Percentiles rank a stretch among this genome's conserved stretches.
Conservation (phyloP, 176 grass and related monocot species). For the Avena insularis region DNA sequence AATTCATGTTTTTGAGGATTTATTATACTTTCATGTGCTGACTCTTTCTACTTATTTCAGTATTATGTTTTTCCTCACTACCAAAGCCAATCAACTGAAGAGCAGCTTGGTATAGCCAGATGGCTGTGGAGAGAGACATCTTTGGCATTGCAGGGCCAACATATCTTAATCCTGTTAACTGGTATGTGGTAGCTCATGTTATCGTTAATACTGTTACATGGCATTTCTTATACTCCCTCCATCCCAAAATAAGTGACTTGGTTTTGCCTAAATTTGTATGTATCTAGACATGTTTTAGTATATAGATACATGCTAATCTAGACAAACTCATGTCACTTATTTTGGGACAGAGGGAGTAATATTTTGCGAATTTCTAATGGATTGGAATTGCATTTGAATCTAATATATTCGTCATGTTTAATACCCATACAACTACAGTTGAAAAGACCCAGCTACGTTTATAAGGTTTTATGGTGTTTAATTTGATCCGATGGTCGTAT, state of each 20-base stretch:
- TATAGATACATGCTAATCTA: too few species aligned
- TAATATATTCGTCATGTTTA: constrained; percentile 13
- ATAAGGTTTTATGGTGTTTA: constrained; percentile 10
- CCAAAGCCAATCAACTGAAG: constrained; percentile 22
- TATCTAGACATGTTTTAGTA: too few species aligned
- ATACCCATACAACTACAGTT: not conserved
- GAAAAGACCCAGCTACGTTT: not conserved
- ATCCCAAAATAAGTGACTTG: too few species aligned
- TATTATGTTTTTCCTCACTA: constrained; percentile 35
- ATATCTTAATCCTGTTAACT: constrained; percentile 71
- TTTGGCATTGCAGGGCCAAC: constrained; percentile 74
- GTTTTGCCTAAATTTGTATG: too few species aligned
- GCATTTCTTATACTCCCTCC: not conserved
- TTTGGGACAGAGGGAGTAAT: not conserved
- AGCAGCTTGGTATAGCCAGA: constrained; percentile 39
- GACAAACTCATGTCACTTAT: too few species aligned
- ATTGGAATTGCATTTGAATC: constrained; percentile 18
- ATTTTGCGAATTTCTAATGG: not conserved
- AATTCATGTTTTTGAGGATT: not conserved
- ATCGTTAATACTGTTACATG: constrained; percentile 12
- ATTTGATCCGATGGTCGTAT: constrained; percentile 18
- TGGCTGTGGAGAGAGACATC: constrained; percentile 82
- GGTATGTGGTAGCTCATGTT: constrained; percentile 57
- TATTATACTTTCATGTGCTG: constrained; percentile 6
- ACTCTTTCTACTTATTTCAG: constrained; percentile 23